Conservation (phyloP, 495 filamentous ascomycete species). For the Podospora sp. region DNA sequence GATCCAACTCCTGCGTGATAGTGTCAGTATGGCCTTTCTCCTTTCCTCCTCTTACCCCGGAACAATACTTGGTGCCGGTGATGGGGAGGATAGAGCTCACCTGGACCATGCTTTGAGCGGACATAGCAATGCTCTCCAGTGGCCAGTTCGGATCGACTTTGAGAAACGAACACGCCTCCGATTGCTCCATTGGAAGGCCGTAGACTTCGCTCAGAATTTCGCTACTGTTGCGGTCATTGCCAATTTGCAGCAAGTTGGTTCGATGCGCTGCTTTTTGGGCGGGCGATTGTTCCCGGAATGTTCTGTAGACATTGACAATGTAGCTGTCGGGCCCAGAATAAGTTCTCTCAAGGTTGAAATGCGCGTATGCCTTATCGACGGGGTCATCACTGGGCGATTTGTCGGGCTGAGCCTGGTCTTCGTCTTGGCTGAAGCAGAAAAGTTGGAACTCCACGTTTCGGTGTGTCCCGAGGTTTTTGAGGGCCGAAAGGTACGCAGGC, state of each 20-base stretch:
- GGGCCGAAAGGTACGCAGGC: constrained; percentile 26
- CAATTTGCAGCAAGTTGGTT: constrained; percentile 29
- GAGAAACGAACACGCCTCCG: constrained; percentile 29
- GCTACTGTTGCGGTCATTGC: constrained; percentile 21
- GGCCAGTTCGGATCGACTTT: constrained; percentile 19
- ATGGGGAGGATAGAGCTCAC: constrained; percentile 6
- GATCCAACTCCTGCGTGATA: constrained; percentile 12
- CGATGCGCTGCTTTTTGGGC: constrained; percentile 29
- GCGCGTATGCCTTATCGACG: constrained; percentile 24
- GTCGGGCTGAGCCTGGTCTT: constrained; percentile 17
- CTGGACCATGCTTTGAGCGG: constrained; percentile 19
- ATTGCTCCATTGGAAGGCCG: constrained; percentile 14
- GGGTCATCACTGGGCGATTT: background rate
- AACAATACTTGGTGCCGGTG: too few relatives aligned
- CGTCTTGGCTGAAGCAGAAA: constrained; percentile 18
- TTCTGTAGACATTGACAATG: constrained; percentile 29
- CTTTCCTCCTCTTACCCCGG: too few relatives aligned
- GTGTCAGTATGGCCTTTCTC: background rate
- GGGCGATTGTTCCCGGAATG: constrained; percentile 27
- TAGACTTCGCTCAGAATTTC: constrained; percentile 27
- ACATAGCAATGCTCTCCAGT: constrained; percentile 28
- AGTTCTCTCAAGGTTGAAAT: constrained; percentile 23
- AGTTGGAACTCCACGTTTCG: constrained; percentile 31
- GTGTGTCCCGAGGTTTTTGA: constrained; percentile 24
- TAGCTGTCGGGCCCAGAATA: background rate